Evolutionary conservation across 2,329 filamentous ascomycete species (phyloP), one percentile per base, ranked within the genome.

Genomic region (Fusarium liriodendri): DNA sequence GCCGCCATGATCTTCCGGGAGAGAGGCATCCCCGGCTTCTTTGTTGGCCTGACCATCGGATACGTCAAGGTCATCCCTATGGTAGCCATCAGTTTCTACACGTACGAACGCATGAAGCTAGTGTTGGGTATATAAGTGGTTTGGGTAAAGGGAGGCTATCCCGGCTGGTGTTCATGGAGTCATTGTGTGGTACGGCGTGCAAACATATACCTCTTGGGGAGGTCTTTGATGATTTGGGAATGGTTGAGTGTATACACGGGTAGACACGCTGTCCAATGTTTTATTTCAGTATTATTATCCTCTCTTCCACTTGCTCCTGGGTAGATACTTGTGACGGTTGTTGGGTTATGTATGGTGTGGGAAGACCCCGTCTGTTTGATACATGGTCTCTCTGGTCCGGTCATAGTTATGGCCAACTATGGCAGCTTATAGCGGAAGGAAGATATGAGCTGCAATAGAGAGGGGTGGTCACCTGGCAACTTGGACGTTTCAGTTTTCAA

Each of bases 21-120:
- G 83, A 89, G 88, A 66, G 97, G 97, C 0, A 83, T 92, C 68
- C 87, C 89, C 60, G 97, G 97, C 0, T 98, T 98, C 85, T 99
- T 95, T 82, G 92, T 98, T 13, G 97, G 97, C 0, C 84, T 99
- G 81, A 94, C 93, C 2, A 98, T 99, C 82, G 97, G 97, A 9
- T 99, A 98, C 82, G 90, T 95, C 79, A 99, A 99, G 85, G 90
- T 98, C 61, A 88, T 98, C 71, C 97, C 97, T 5, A 93, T 99
- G 94, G 91, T 85, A 32, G 97, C 97, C 14, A 87, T 89, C 63
- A 88, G 87, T 76, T 92, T 92, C 79, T 92, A 89, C 79, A 90
- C 89, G 18, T 92, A 92, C 77, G 90, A 92, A 82, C 86, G 90
- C 69, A 83, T 88, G 76, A 92, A 92, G 85, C 87, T 84, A 52